Percentiles rank a stretch among this genome's conserved stretches.
Evolutionary conservation across 1,284 basidiomycete genomes (phyloP).

Genomic region (Exsudoporus floridanus): DNA sequence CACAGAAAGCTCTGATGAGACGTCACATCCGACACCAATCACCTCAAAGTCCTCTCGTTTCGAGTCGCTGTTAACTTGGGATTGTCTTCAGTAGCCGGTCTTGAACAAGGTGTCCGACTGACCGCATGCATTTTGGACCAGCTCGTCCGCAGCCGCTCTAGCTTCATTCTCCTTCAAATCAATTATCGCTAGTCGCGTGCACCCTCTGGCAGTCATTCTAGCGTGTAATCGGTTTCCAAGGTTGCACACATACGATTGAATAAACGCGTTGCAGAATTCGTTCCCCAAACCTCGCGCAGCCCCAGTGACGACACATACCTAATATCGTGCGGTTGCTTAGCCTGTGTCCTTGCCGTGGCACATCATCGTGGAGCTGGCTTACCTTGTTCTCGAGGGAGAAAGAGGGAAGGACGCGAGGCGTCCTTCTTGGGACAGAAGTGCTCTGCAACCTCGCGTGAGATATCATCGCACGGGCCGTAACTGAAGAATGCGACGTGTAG

Average conservation of each 20-base stretch:
- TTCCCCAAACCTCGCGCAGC: constrained; percentile 88
- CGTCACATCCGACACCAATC: constrained; percentile 84
- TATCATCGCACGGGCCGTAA: constrained; percentile 11
- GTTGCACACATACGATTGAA: constrained; percentile 69
- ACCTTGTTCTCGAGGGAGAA: constrained; percentile 75
- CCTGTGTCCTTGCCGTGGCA: background rate
- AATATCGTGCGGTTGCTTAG: constrained; percentile 8
- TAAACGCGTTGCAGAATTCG: constrained; percentile 86
- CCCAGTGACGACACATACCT: constrained; percentile 95
- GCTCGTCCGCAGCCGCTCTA: constrained; percentile 70
- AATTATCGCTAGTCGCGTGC: constrained; percentile 78
- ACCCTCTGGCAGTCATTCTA: constrained; percentile 54
- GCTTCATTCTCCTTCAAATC: constrained; percentile 82
- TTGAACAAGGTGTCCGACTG: constrained; percentile 25
- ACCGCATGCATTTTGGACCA: constrained; percentile 58
- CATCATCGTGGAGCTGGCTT: background rate
- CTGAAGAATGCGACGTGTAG: constrained; percentile 16
- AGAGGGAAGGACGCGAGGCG: constrained; percentile 47
- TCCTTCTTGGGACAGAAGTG: constrained; percentile 17
- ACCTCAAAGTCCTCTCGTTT: constrained; percentile 64
- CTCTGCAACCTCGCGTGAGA: constrained; percentile 28
- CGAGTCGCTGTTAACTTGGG: constrained; percentile 60
- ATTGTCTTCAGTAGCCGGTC: constrained; percentile 36
- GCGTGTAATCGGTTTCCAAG: background rate
- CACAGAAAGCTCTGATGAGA: constrained; percentile 80